A percentile compares a stretch with the other conserved stretches of the same genome.
These are phyloP conservation scores for Aspergillus pseudoterreus DNA, from an alignment of 2,329 filamentous ascomycete species.

Conservation along the genomic window DNA sequence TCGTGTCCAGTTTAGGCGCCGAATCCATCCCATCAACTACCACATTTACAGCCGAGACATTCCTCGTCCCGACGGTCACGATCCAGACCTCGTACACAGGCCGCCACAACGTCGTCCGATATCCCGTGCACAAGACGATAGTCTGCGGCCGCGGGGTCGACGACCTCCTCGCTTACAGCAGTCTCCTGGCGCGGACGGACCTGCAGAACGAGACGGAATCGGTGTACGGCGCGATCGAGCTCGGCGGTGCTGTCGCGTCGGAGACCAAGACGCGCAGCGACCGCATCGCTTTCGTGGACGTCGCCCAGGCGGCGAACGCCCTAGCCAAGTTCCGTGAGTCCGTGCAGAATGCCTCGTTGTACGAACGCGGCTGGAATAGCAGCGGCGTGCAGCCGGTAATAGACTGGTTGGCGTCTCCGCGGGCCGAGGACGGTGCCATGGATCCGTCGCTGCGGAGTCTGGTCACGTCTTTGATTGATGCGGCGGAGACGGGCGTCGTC, in stretches of 20 bases:
- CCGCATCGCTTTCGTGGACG: slow-evolving; percentile 56
- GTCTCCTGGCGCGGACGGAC: slow-evolving; percentile 28
- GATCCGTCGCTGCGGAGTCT: slow-evolving; percentile 65
- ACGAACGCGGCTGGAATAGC: slow-evolving; percentile 69
- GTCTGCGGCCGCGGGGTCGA: slow-evolving; percentile 69
- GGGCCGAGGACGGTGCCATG: slow-evolving; percentile 45
- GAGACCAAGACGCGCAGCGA: slow-evolving; percentile 12
- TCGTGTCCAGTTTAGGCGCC: slow-evolving; percentile 53
- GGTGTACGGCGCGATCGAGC: slow-evolving; percentile 35
- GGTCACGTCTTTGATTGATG: slow-evolving; percentile 61
- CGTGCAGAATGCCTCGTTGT: slow-evolving; percentile 65
- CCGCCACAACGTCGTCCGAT: slow-evolving; percentile 64
- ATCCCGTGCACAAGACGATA: slow-evolving; percentile 79
- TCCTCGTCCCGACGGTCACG: slow-evolving; percentile 73
- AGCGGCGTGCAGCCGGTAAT: slow-evolving; percentile 65
- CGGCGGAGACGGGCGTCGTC: slow-evolving; percentile 31
- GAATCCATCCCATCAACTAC: slow-evolving; percentile 47
- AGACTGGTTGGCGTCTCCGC: slow-evolving; percentile 56
- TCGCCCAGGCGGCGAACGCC: slow-evolving; percentile 59
- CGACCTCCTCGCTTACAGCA: slow-evolving; percentile 51
- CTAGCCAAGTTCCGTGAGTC: slow-evolving; percentile 66
- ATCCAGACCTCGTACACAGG: slow-evolving; percentile 63
- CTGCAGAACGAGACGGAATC: slow-evolving; percentile 28
- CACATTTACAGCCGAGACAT: slow-evolving; percentile 53
- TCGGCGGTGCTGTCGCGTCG: slow-evolving; percentile 45